A percentile compares a stretch with the other conserved stretches of the same genome.
These are phyloP conservation scores for Mucor sp. DNA, from an alignment of 371 early-diverging fungal genomes.

Conservation along the genomic window DNA sequence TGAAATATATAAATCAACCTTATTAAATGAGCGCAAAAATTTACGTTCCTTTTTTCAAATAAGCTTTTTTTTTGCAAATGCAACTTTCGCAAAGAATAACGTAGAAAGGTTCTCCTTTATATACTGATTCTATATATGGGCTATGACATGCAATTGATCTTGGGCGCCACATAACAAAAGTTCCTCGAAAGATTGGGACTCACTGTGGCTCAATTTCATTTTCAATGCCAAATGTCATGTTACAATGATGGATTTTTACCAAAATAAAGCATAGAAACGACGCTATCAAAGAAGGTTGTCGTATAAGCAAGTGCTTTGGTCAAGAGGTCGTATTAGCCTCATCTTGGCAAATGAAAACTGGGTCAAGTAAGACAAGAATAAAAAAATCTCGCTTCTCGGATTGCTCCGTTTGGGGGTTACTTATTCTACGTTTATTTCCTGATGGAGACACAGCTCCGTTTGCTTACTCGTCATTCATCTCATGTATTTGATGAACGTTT, in stretches of 20 bases:
- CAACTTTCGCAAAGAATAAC: neutral
- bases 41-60: conserved; percentile 12
- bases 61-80: conserved; percentile 9
- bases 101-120: conserved; percentile 1
- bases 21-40: conserved; percentile 9
- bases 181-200: neutral
- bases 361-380: neutral
- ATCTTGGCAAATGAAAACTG: neutral
- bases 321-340: neutral
- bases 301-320: neutral
- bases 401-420: conserved; percentile 1
- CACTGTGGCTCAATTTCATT: conserved; percentile 5
- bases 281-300: neutral
- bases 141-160: neutral
- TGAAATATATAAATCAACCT: neutral
- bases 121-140: conserved; percentile 1
- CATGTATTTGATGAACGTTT: neutral
- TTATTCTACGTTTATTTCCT: neutral
- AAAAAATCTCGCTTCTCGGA: conserved; percentile 5
- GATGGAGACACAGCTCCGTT: conserved; percentile 2
- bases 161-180: conserved; percentile 7
- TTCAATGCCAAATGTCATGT: conserved; percentile 4
- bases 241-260: neutral
- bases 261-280: neutral
- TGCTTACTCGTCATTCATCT: neutral